Evolutionary conservation across 768 basidiomycete species (phyloP).

Genomic region (Butyriboletus loyo): DNA sequence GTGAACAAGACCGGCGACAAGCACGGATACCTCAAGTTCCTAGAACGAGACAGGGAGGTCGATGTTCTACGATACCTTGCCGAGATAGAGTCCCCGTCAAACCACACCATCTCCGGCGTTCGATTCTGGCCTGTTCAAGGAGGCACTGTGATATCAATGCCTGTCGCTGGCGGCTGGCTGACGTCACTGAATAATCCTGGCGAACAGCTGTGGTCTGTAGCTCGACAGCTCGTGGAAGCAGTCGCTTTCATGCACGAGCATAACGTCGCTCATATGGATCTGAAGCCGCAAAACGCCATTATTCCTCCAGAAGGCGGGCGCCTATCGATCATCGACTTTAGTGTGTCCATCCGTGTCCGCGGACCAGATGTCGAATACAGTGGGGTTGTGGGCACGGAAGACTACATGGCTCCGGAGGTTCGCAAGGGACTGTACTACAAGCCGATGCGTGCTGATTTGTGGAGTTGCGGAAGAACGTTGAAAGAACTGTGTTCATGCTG

Average conservation of each 20-base stretch:
- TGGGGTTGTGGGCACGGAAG: not conserved
- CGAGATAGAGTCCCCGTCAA: not conserved
- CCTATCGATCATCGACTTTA: too few species aligned
- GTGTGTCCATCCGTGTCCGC: too few species aligned
- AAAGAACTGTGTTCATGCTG: not conserved
- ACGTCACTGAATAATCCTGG: not conserved
- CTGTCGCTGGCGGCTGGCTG: not conserved
- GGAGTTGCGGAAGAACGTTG: not conserved
- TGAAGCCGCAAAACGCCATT: slow-evolving; percentile 6
- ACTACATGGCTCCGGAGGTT: too few species aligned
- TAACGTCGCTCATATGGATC: slow-evolving; percentile 13
- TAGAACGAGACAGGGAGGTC: not conserved
- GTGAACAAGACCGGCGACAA: not conserved
- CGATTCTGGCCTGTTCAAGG: not conserved
- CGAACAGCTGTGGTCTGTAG: not conserved
- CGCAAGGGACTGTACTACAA: not conserved
- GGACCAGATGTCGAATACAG: not conserved
- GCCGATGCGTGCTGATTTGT: not conserved
- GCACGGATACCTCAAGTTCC: slow-evolving; percentile 9
- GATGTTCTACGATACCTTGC: slow-evolving; percentile 2
- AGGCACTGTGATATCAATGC: not conserved
- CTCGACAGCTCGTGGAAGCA: not conserved
- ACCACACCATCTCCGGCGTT: not conserved
- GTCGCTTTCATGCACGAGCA: too few species aligned
- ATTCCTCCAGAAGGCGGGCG: too few species aligned